Evolutionary conservation across 805 yeast genomes (phyloP).

Genomic region (Maudiozyma saulgeensis): DNA sequence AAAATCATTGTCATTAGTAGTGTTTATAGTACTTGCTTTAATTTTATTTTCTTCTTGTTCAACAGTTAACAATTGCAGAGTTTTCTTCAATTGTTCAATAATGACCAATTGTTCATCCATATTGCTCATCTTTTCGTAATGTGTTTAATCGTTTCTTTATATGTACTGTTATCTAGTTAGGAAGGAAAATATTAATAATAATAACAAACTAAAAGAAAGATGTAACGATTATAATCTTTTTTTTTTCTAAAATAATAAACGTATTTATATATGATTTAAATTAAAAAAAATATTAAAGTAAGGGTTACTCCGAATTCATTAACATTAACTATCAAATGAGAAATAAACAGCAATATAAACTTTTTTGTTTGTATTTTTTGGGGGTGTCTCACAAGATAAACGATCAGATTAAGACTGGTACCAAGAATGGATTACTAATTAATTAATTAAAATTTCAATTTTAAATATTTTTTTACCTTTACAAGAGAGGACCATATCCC

Average conservation of each 20-base stretch:
- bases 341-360: background rate
- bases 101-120: slow-evolving; percentile 17
- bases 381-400: background rate
- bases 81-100: slow-evolving; percentile 21
- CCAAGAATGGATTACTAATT: background rate
- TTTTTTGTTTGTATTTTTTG: too few relatives aligned
- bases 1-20: background rate
- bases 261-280: background rate
- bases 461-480: too few relatives aligned
- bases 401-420: background rate
- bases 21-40: background rate
- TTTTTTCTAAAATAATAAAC: too few relatives aligned
- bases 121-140: background rate
- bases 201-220: too few relatives aligned
- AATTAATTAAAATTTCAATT: background rate
- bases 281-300: background rate
- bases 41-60: slow-evolving; percentile 1
- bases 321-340: background rate
- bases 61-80: slow-evolving; percentile 16
- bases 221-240: too few relatives aligned
- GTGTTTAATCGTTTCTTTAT: background rate
- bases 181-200: too few relatives aligned
- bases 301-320: background rate
- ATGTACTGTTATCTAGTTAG: background rate
- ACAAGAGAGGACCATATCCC: too few relatives aligned